Percentiles rank a stretch among this genome's conserved stretches.
These are phyloP conservation scores for Thelonectria blattea DNA, from an alignment of 2,329 filamentous ascomycete genomes.

Conservation along the genomic window DNA sequence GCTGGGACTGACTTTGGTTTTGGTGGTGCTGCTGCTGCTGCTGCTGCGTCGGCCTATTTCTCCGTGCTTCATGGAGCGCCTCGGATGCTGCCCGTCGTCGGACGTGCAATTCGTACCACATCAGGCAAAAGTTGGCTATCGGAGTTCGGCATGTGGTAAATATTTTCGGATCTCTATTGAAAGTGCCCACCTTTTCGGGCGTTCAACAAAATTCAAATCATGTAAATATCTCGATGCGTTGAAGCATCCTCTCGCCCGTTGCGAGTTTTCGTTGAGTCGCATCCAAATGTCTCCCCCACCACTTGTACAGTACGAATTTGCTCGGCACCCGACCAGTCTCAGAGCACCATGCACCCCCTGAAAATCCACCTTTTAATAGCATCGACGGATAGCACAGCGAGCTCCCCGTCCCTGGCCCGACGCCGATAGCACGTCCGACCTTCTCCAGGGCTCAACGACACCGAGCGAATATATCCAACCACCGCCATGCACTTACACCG, in stretches of 20 bases:
- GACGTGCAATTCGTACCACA: neutral
- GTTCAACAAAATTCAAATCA: conserved; percentile 15
- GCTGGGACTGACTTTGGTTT: too few species aligned
- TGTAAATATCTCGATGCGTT: conserved; percentile 20
- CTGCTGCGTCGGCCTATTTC: conserved; percentile 6
- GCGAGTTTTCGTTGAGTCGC: conserved; percentile 19
- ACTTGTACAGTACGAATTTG: conserved; percentile 14
- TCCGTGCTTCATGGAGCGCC: conserved; percentile 14
- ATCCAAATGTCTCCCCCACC: conserved; percentile 3
- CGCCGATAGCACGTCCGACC: neutral
- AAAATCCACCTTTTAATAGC: conserved; percentile 17
- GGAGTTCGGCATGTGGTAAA: neutral
- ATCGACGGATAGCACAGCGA: conserved; percentile 8
- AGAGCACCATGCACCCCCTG: conserved; percentile 27
- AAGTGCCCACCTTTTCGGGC: conserved; percentile 3
- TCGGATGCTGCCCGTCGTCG: neutral
- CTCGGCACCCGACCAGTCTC: conserved; percentile 13
- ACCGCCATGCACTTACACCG: neutral
- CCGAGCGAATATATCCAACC: neutral
- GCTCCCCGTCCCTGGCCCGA: conserved; percentile 17
- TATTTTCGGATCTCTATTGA: neutral
- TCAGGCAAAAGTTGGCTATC: conserved; percentile 7
- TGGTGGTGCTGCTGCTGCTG: neutral
- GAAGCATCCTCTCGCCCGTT: conserved; percentile 27
- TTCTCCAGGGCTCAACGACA: neutral